Conservation (phyloP, 257 asterid species). For the Coffea eugenioides region DNA sequence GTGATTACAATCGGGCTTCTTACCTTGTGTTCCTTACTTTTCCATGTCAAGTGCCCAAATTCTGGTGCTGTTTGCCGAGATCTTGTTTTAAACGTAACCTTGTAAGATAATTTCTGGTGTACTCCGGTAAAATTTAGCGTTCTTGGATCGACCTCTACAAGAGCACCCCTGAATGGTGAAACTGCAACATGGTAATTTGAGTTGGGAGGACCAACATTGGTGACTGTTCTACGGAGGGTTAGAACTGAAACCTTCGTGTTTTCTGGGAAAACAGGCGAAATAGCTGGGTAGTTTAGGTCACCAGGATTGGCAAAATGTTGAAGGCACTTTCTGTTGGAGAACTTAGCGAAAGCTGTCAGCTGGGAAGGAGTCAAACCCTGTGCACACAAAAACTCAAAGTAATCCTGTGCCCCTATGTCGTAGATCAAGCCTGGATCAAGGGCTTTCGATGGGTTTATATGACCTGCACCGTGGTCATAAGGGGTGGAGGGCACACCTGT, state of each 20-base stretch:
- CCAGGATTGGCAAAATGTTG: slow-evolving; percentile 41
- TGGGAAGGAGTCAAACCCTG: slow-evolving; percentile 57
- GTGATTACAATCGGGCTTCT: slow-evolving; percentile 83
- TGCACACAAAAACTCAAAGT: slow-evolving; percentile 74
- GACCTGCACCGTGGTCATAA: slow-evolving; percentile 91
- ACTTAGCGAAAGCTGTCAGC: slow-evolving; percentile 61
- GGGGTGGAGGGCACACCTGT: slow-evolving; percentile 50
- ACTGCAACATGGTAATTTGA: slow-evolving; percentile 62
- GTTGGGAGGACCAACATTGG: slow-evolving; percentile 67
- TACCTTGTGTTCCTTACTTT: slow-evolving; percentile 60
- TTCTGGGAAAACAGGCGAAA: slow-evolving; percentile 67
- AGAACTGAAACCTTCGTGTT: slow-evolving; percentile 26
- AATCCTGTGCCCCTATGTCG: slow-evolving; percentile 73
- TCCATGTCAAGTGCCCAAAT: slow-evolving; percentile 72
- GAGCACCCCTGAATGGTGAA: slow-evolving; percentile 62
- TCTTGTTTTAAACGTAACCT: slow-evolving; percentile 44
- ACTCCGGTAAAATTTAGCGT: slow-evolving; percentile 45
- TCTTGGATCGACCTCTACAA: slow-evolving; percentile 61
- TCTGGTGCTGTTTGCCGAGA: slow-evolving; percentile 52
- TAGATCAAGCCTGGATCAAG: slow-evolving; percentile 75
- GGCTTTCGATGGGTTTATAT: slow-evolving; percentile 68
- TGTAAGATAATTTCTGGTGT: slow-evolving; percentile 52
- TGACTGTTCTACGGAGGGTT: slow-evolving; percentile 59
- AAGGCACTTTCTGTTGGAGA: slow-evolving; percentile 52
- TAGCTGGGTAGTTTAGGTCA: slow-evolving; percentile 81